Base-by-base conservation (phyloP, 768 basidiomycete species). In the Mycena indigotica region DNA sequence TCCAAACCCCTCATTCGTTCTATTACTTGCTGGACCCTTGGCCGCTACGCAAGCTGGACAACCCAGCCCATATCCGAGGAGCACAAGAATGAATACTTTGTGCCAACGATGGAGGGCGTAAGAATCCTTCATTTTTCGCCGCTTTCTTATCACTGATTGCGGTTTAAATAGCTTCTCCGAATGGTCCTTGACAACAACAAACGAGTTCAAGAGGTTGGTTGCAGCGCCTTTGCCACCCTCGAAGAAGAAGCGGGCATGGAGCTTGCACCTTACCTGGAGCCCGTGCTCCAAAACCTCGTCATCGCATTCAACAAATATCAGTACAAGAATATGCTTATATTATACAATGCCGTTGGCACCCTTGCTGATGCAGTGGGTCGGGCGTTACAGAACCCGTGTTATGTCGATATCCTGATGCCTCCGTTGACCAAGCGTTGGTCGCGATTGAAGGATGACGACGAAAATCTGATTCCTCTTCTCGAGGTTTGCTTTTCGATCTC, bases 101-200 rank as follows among this genome's bases (percentile, higher is more conserved):
- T 98, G 28, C 97, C 97, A 0, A 96, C 95, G 15, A 92, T 99
- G 87, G 97, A 99, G 80, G 97, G 95, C 19, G 96, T 98, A 67
- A 56, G 73, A 75, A 17, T 13, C 24, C 10, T 32, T 17, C 32
- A 35, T 50, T 24, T 38, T 63, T 48, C 57, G 8, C 26, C 39
- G 5, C 52, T 19, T 41, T 24, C 25, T 46, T 62, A 51, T 53
- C 28, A 8, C 38, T 35, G 6, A 38, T 44, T 24, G 45, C 52
- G 38, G 58, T n/a, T 41, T 23, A 44, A 58, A n/a, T 64, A 98
- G 96, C 86, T 99, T 48, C 86, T 99, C 57, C 88, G 93, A 53
- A 98, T 96, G 92, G 95, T 98, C 17, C 77, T 98, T 51, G 97
- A 99, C 70, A 92, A 93, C 72, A 98, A 99, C 77, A 98, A 99